phyloP scores from a whole-genome alignment of 768 basidiomycete genomes.

The Boletales sp. region DNA sequence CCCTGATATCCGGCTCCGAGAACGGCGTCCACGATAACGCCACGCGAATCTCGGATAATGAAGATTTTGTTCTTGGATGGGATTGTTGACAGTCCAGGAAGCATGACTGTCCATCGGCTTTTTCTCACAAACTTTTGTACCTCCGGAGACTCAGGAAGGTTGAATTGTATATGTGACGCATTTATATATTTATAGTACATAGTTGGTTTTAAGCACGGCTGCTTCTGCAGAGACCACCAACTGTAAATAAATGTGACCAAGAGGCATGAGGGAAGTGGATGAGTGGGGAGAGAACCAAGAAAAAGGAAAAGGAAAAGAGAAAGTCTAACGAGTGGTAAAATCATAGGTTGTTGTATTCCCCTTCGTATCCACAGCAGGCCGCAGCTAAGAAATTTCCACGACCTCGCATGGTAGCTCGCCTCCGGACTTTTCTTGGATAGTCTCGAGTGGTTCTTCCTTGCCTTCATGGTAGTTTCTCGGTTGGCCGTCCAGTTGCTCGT shows the following conservation, averaged over 20 bases:
- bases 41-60: conserved; percentile 14
- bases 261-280: too few relatives aligned
- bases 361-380: background rate
- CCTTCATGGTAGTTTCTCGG: background rate
- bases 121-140: background rate
- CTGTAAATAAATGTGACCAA: too few relatives aligned
- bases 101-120: background rate
- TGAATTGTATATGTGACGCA: background rate
- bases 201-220: too few relatives aligned
- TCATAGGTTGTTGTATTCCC: background rate
- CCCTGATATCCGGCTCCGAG: conserved; percentile 29
- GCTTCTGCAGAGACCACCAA: too few relatives aligned
- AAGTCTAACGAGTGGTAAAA: background rate
- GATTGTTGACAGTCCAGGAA: conserved; percentile 50
- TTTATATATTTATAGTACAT: too few relatives aligned
- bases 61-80: conserved; percentile 66
- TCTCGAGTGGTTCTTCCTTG: conserved; percentile 15
- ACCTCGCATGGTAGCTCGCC: background rate
- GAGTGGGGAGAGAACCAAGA: too few relatives aligned
- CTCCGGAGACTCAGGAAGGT: background rate
- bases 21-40: conserved; percentile 8
- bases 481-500: conserved; percentile 34
- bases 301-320: too few relatives aligned
- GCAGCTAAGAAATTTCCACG: background rate
- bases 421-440: conserved; percentile 14